Evolutionary conservation across 345 rosid species (phyloP).

Genomic region (Eucalyptus decipiens): DNA sequence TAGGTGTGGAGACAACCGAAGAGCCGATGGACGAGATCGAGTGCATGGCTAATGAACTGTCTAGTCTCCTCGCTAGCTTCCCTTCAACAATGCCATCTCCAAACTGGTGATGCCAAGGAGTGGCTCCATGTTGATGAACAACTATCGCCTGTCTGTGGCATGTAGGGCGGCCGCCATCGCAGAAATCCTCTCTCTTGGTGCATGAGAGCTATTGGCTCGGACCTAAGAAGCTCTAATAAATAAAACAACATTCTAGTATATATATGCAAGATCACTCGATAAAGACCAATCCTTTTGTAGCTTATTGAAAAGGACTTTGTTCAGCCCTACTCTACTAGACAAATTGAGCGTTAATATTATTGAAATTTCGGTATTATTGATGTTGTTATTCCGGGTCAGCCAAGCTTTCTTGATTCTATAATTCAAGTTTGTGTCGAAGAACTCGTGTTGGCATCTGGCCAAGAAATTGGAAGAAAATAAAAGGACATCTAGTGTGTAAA

Average conservation of each 20-base stretch:
- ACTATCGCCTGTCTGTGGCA: neutral
- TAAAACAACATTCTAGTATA: neutral
- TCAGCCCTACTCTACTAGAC: neutral
- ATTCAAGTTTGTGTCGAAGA: neutral
- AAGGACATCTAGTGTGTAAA: neutral
- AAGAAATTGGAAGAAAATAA: neutral
- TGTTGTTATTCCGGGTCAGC: neutral
- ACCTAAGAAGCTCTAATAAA: neutral
- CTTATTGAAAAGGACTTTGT: neutral
- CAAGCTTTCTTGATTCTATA: neutral
- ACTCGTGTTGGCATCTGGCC: neutral
- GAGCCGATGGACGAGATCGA: neutral
- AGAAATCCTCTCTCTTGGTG: neutral
- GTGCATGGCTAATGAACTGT: neutral
- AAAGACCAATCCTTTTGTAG: neutral
- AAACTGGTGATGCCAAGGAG: neutral
- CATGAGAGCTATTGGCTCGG: neutral
- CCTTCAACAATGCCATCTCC: neutral
- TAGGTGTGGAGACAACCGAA: neutral
- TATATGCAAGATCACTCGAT: neutral
- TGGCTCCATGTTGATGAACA: neutral
- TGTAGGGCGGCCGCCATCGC: neutral
- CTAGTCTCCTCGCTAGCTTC: neutral
- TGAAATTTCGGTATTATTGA: neutral
- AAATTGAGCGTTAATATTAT: neutral